These are phyloP conservation scores for Plectranthus barbatus DNA, from an alignment of 257 asterid species.

Conservation along the genomic window DNA sequence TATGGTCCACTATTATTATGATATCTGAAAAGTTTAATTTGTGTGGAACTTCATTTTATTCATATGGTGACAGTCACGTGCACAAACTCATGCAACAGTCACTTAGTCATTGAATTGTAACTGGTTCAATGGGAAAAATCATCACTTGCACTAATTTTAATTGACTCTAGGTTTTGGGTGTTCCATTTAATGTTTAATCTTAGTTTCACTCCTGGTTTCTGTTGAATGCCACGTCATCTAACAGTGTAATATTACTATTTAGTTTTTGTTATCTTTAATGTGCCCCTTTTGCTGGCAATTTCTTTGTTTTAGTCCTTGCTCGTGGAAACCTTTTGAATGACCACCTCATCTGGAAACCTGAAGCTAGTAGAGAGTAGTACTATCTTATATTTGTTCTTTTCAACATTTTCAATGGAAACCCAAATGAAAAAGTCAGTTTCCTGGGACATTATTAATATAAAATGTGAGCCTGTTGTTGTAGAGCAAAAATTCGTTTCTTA, in stretches of 20 bases:
- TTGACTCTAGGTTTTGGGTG: background rate
- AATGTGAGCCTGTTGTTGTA: background rate
- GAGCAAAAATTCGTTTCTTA: background rate
- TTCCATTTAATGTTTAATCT: background rate
- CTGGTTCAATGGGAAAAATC: background rate
- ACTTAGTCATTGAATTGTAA: background rate
- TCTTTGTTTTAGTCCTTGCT: background rate
- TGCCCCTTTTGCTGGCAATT: background rate
- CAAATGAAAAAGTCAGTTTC: too few species aligned
- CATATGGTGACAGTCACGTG: background rate
- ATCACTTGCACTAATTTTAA: background rate
- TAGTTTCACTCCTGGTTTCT: background rate
- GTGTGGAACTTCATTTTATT: background rate
- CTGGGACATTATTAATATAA: background rate
- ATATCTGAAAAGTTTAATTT: conserved; percentile 6
- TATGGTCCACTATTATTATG: conserved; percentile 14
- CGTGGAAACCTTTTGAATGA: background rate
- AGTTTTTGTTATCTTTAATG: background rate
- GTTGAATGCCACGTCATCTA: background rate
- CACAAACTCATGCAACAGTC: background rate
- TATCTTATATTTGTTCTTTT: background rate
- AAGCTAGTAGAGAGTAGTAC: background rate
- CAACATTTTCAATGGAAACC: background rate
- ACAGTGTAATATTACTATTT: background rate
- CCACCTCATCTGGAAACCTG: background rate